Evolutionary conservation across 805 yeast species (phyloP).

Genomic region (Ogataea polymorpha): DNA sequence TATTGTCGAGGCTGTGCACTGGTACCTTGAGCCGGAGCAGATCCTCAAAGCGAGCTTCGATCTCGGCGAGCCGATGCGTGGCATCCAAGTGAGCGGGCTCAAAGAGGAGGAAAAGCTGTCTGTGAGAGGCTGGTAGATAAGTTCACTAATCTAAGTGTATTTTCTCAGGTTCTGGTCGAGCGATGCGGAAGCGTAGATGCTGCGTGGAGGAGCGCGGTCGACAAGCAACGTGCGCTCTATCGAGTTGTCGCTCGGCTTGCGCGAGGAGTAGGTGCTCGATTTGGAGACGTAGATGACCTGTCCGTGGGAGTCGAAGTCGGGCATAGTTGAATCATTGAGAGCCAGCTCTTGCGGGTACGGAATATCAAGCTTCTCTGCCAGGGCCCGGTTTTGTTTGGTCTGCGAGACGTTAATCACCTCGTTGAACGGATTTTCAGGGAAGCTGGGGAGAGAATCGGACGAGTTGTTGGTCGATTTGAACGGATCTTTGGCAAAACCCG

Average conservation of each 20-base stretch:
- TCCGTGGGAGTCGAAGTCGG: neutral
- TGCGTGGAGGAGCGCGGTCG: slow-evolving; percentile 5
- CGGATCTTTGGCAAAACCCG: neutral
- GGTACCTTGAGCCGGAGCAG: slow-evolving; percentile 57
- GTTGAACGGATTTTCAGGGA: slow-evolving; percentile 9
- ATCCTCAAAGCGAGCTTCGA: slow-evolving; percentile 65
- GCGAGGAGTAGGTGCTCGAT: slow-evolving; percentile 5
- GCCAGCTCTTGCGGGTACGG: slow-evolving; percentile 9
- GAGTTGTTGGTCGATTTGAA: neutral
- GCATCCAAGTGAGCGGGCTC: slow-evolving; percentile 56
- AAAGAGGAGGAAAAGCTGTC: slow-evolving; percentile 45
- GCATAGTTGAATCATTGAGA: neutral
- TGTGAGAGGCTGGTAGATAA: slow-evolving; percentile 48
- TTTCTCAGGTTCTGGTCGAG: slow-evolving; percentile 8
- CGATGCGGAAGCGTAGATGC: slow-evolving; percentile 12
- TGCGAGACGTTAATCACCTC: slow-evolving; percentile 6
- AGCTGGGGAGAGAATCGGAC: slow-evolving; percentile 4
- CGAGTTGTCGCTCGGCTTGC: slow-evolving; percentile 1
- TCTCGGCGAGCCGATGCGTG: slow-evolving; percentile 76
- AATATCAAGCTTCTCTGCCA: slow-evolving; percentile 2
- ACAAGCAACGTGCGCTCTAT: neutral
- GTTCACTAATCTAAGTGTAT: slow-evolving; percentile 6
- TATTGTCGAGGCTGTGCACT: slow-evolving; percentile 76
- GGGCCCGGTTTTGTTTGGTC: neutral
- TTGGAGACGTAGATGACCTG: neutral